Percentiles rank a stretch among this genome's conserved stretches.
Evolutionary conservation across 768 basidiomycete species (phyloP).

Genomic region (Leccinum obscurum): DNA sequence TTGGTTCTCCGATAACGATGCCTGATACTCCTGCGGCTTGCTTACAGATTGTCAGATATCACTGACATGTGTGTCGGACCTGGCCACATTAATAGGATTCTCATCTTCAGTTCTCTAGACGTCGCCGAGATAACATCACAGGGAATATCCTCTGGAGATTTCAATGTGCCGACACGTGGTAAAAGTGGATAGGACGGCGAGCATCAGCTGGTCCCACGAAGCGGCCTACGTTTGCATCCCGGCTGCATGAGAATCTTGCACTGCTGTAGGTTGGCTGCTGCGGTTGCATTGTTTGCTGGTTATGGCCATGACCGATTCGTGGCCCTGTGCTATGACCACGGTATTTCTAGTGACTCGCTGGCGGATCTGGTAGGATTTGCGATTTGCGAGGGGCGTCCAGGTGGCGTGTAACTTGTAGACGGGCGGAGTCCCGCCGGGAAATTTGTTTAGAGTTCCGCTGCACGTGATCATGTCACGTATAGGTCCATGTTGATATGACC

Average conservation of each 20-base stretch:
- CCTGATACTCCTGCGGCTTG: background rate
- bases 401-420: background rate
- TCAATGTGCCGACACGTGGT: background rate
- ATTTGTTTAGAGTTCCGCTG: background rate
- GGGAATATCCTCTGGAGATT: background rate
- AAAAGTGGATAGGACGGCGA: background rate
- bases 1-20: background rate
- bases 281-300: background rate
- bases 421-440: background rate
- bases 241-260: background rate
- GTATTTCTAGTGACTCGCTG: background rate
- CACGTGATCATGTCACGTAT: slow-evolving; percentile 25
- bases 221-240: background rate
- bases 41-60: background rate
- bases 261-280: background rate
- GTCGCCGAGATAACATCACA: background rate
- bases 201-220: background rate
- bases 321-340: background rate
- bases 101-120: background rate
- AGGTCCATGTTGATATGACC: slow-evolving; percentile 12
- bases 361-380: background rate
- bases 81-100: background rate
- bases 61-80: background rate
- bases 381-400: background rate
- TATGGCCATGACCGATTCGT: background rate